A percentile compares a stretch with the other conserved stretches of the same genome.
These are phyloP conservation scores for Erodium moschatum DNA, from an alignment of 441 rosid genomes.

Conservation along the genomic window DNA sequence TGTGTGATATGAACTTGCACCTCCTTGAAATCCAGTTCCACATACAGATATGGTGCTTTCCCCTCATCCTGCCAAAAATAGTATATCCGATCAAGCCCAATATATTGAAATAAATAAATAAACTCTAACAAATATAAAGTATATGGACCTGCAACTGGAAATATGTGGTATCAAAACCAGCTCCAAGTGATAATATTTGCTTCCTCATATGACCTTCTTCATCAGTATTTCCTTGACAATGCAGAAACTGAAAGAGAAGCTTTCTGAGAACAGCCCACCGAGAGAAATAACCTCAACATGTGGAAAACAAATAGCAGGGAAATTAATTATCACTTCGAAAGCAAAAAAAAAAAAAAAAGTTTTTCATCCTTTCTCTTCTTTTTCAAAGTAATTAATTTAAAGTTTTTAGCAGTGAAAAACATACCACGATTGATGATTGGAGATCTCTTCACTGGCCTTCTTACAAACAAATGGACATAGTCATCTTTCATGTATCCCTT, in stretches of 20 bases:
- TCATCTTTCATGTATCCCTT: slow-evolving; percentile 90
- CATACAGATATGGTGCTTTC: slow-evolving; percentile 69
- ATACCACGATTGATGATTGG: slow-evolving; percentile 91
- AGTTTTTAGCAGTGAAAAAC: slow-evolving; percentile 10
- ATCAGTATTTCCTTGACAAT: slow-evolving; percentile 29
- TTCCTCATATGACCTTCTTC: slow-evolving; percentile 34
- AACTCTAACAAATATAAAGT: slow-evolving; percentile 4
- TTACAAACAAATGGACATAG: slow-evolving; percentile 68
- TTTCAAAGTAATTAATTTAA: neutral
- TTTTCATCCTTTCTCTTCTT: neutral
- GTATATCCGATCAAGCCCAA: neutral
- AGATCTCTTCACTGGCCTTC: slow-evolving; percentile 77
- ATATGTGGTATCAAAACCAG: slow-evolving; percentile 84
- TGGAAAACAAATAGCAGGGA: slow-evolving; percentile 5
- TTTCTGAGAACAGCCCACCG: slow-evolving; percentile 93
- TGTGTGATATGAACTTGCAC: slow-evolving; percentile 31
- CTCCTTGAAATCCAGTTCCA: slow-evolving; percentile 95
- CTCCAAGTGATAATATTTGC: slow-evolving; percentile 90
- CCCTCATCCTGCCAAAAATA: slow-evolving; percentile 59
- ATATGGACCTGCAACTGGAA: slow-evolving; percentile 72
- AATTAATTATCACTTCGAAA: neutral
- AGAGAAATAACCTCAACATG: slow-evolving; percentile 66
- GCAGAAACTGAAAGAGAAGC: slow-evolving; percentile 75
- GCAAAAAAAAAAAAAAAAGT: neutral
- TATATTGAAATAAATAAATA: neutral